These are phyloP conservation scores for Paraphysoderma sedebokerense DNA, from an alignment of 371 early-diverging fungal genomes.

Conservation along the genomic window DNA sequence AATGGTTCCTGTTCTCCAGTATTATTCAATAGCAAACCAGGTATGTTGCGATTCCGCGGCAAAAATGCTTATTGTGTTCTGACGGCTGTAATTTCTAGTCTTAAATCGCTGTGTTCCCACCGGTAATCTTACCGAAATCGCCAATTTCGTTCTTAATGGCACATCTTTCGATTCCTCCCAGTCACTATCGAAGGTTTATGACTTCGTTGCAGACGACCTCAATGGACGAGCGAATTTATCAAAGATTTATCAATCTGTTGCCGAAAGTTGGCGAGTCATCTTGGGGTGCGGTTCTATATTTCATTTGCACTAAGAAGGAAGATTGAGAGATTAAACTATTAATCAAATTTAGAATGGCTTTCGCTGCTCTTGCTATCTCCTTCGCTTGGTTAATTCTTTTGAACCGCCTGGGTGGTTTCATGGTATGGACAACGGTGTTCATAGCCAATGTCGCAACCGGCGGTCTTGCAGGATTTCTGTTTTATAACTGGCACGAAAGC, in stretches of 20 bases:
- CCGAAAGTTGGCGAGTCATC: slow-evolving; percentile 1
- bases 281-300: slow-evolving; percentile 3
- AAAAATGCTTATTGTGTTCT: background rate
- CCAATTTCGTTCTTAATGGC: background rate
- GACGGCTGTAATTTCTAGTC: background rate
- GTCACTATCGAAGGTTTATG: background rate
- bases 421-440: slow-evolving; percentile 5
- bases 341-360: background rate
- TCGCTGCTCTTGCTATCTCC: slow-evolving; percentile 3
- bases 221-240: background rate
- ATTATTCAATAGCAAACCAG: background rate
- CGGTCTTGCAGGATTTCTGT: slow-evolving; percentile 3
- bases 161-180: background rate
- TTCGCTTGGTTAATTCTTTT: slow-evolving; percentile 5
- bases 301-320: slow-evolving; percentile 2
- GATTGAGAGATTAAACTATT: background rate
- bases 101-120: slow-evolving; percentile 4
- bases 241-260: slow-evolving; percentile 3
- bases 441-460: background rate
- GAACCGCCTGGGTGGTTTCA: background rate
- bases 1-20: background rate
- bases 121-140: background rate
- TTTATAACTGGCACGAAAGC: slow-evolving; percentile 2
- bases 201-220: background rate
- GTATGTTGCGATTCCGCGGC: background rate